These are phyloP conservation scores for Rhodamnia rubescens DNA, from an alignment of 345 rosid species.

Conservation along the genomic window DNA sequence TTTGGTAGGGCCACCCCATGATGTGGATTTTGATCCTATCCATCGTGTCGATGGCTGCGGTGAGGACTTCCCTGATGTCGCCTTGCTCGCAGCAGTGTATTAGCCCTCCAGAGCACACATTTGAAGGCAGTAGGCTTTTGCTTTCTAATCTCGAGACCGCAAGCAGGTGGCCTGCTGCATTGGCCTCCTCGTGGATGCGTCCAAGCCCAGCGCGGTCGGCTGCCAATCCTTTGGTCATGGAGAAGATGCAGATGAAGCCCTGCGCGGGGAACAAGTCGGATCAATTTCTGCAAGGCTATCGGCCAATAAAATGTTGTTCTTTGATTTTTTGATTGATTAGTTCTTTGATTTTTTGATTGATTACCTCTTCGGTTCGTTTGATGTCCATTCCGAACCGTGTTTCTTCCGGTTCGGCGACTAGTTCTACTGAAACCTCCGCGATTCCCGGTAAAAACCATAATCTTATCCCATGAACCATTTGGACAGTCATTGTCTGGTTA, in stretches of 20 bases:
- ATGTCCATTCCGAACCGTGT: constrained; percentile 29
- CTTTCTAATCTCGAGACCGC: constrained; percentile 31
- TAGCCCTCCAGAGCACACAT: constrained; percentile 17
- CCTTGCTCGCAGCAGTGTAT: constrained; percentile 22
- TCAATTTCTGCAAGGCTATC: not conserved
- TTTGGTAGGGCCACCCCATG: constrained; percentile 35
- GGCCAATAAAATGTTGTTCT: not conserved
- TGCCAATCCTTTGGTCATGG: constrained; percentile 20
- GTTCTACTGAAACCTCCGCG: constrained; percentile 11
- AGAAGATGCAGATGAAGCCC: constrained; percentile 31
- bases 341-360: not conserved
- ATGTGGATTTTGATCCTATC: constrained; percentile 20
- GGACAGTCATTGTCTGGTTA: constrained; percentile 1
- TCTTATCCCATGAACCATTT: constrained; percentile 24
- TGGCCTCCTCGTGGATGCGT: constrained; percentile 21
- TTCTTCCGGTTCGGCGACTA: constrained; percentile 13
- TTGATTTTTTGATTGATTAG: not conserved
- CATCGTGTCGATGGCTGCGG: constrained; percentile 9
- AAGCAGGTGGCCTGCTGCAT: constrained; percentile 13
- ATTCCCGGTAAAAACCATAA: constrained; percentile 42
- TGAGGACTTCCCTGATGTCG: constrained; percentile 19
- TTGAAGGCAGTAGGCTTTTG: constrained; percentile 27
- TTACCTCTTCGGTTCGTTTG: constrained; percentile 32
- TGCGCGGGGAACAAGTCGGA: not conserved
- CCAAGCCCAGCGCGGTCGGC: constrained; percentile 27